Base-by-base conservation (phyloP, 2,329 filamentous ascomycete species). In the Talaromyces albobiverticillius region DNA sequence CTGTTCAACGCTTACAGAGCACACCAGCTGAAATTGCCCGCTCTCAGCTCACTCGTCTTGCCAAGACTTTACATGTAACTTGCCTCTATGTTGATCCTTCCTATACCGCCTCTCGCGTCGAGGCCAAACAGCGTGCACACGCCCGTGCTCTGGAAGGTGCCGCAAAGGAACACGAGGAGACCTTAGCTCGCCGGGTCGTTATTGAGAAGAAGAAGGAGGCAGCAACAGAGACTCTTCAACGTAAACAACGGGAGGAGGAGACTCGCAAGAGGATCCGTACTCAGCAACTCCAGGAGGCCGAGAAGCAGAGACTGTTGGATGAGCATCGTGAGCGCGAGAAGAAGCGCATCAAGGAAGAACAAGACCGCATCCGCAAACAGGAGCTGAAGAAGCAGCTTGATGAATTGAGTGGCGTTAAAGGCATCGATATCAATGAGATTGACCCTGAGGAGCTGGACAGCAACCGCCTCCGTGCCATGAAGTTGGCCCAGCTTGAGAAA, bases 181-280 rank as follows among this genome's bases (percentile, higher is more conserved):
- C 87, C 41, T 81, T 99, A 46, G 86, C 87, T 56, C 88, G 94
- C 64, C 93, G 95, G 71, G 88, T 92, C 4, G 75, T 95, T 62
- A 99, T 99, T 64, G 88, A 96, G 70, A 95, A 95, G 81, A 93
- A 93, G 77, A 97, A 97, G 80, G 92, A 96, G 69, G 89, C 90
- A 61, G 91, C 90, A n/a, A 89, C 90, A 10, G 91, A 93, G 71
- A 84, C 90, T 43, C 84, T 92, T 63, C 90, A 94, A 58, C 87
- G 87, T 70, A 90, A 89, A 71, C 92, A 96, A 71, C 91, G 91
- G 68, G 94, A 97, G 75, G 92, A 93, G 69, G 91, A 94, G 55
- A 88, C 87, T 60, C 87, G 88, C 73, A 95, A 94, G 79, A 85
- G 88, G 60, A 82, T 93, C 56, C 88, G 89, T 58, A 90, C 92